Base-by-base conservation (phyloP, 2,329 filamentous ascomycete species). In the Colletotrichum filicis region DNA sequence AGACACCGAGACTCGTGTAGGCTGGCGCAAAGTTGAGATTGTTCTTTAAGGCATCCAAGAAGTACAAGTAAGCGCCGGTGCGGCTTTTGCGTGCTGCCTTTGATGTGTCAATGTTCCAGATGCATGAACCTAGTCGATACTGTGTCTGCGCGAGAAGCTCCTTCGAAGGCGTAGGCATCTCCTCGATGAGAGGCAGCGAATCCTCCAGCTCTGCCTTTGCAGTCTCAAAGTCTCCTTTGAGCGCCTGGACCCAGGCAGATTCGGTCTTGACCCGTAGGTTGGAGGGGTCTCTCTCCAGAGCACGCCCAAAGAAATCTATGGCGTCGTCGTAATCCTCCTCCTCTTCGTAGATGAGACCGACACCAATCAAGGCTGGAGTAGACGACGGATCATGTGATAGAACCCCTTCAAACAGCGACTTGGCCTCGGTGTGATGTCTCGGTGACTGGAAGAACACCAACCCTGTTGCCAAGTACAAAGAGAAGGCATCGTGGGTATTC, bases 321-420 rank as follows among this genome's bases (percentile, higher is more conserved):
- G 97, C 97, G 78, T 94, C 89, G 59, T 90, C 87, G 78, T 94
- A 98, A 75, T 98, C 93, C 78, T 98, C 93, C 76, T 98, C 95
- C 77, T 98, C 97, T 81, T 98, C 95, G 59, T 95, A 92, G 53
- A 99, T 96, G 28, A 98, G 84, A 1, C 97, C 97, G 42, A 98
- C 91, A 0, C 97, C 97, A 58, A 98, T 94, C 74, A 99, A 86
- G 2, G 95, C 95, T 35, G 91, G 85, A 0, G 95, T 97, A 0
- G 93, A 95, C 3, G 90, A 90, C 2, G 92, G 88, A 69, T 97
- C 95, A 30, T 93, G 90, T 60, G 90, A 86, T 1, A 99, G 87
- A 5, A 98, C 93, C 35, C 89, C 89, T 76, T 98, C 92, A 76
- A 99, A 98, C 0, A 98, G 87, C n/a, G 83, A 83, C 79, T 94